These are phyloP conservation scores for Ustilago cynodontis DNA, from an alignment of 1,284 basidiomycete genomes.

Conservation along the genomic window DNA sequence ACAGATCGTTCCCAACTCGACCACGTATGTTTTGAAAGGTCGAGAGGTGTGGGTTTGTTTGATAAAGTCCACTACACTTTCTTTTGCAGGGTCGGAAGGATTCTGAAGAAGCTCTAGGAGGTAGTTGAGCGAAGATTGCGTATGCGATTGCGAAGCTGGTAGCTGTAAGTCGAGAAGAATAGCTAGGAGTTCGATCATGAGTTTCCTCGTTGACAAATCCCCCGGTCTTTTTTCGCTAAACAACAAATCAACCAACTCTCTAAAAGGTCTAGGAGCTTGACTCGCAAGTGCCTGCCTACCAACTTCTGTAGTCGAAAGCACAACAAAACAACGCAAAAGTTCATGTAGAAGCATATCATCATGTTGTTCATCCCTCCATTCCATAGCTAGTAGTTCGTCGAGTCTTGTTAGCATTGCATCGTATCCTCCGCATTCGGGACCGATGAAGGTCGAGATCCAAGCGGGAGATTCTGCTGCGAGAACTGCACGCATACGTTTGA, in stretches of 20 bases:
- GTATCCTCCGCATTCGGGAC: slow-evolving; percentile 80
- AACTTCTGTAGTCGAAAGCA: slow-evolving; percentile 87
- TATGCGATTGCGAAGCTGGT: slow-evolving; percentile 48
- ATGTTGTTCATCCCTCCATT: slow-evolving; percentile 99
- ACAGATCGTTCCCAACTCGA: slow-evolving; percentile 88
- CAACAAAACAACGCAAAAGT: slow-evolving; percentile 91
- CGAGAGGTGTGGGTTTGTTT: slow-evolving; percentile 83
- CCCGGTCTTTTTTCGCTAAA: slow-evolving; percentile 98
- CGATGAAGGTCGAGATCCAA: slow-evolving; percentile 93
- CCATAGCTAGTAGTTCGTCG: slow-evolving; percentile 92
- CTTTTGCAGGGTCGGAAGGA: slow-evolving; percentile 43
- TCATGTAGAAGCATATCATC: slow-evolving; percentile 95
- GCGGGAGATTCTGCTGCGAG: slow-evolving; percentile 71
- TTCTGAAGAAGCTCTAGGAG: slow-evolving; percentile 61
- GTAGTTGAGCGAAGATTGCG: slow-evolving; percentile 51
- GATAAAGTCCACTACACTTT: slow-evolving; percentile 78
- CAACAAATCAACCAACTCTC: slow-evolving; percentile 82
- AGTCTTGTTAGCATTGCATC: slow-evolving; percentile 82
- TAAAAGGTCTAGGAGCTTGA: slow-evolving; percentile 86
- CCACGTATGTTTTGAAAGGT: slow-evolving; percentile 89
- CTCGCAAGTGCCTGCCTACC: slow-evolving; percentile 78
- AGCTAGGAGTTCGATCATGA: slow-evolving; percentile 84
- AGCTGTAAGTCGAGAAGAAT: slow-evolving; percentile 68
- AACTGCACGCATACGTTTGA: slow-evolving; percentile 63
- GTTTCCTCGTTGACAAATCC: slow-evolving; percentile 86